Percentiles rank a stretch among this genome's conserved stretches.
phyloP scores from a whole-genome alignment of 1,284 basidiomycete species.

The Pseudozyma tsukubaensis region DNA sequence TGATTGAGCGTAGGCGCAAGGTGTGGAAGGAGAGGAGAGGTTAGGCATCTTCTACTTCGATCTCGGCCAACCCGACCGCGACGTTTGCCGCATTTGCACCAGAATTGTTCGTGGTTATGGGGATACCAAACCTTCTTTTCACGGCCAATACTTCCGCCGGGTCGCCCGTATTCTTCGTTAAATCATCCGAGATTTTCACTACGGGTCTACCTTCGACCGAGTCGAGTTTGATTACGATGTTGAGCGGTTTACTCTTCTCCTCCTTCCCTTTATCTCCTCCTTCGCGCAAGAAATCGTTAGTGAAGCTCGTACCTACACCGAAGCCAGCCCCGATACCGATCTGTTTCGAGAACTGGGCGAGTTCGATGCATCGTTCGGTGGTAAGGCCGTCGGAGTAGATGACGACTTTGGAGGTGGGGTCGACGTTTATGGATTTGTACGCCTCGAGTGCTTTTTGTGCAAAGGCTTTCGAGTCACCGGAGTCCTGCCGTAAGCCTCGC shows the following conservation, averaged over 20 bases:
- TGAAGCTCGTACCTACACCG: slow-evolving; percentile 61
- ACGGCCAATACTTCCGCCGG: slow-evolving; percentile 50
- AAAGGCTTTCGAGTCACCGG: slow-evolving; percentile 61
- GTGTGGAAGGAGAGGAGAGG: too few relatives aligned
- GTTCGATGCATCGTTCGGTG: slow-evolving; percentile 55
- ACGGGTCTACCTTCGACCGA: slow-evolving; percentile 54
- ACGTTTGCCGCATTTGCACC: too few relatives aligned
- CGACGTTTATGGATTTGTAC: slow-evolving; percentile 57
- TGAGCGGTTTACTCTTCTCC: slow-evolving; percentile 55
- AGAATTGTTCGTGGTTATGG: background rate
- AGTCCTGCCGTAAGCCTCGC: slow-evolving; percentile 65
- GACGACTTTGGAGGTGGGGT: slow-evolving; percentile 60
- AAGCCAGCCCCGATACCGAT: slow-evolving; percentile 65
- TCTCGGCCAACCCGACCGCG: too few relatives aligned
- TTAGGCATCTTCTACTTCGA: slow-evolving; percentile 38
- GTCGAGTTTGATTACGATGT: slow-evolving; percentile 67
- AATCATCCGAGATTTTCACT: slow-evolving; percentile 68
- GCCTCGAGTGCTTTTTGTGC: slow-evolving; percentile 52
- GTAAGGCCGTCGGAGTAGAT: slow-evolving; percentile 65
- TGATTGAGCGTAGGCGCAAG: too few relatives aligned
- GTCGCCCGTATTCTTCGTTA: slow-evolving; percentile 68
- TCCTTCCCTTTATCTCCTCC: background rate
- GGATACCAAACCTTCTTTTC: slow-evolving; percentile 44
- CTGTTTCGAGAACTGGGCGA: slow-evolving; percentile 48
- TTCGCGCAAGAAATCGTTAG: slow-evolving; percentile 54